Evolutionary conservation across 1,284 basidiomycete species (phyloP).

Genomic region (Malassezia caprae): DNA sequence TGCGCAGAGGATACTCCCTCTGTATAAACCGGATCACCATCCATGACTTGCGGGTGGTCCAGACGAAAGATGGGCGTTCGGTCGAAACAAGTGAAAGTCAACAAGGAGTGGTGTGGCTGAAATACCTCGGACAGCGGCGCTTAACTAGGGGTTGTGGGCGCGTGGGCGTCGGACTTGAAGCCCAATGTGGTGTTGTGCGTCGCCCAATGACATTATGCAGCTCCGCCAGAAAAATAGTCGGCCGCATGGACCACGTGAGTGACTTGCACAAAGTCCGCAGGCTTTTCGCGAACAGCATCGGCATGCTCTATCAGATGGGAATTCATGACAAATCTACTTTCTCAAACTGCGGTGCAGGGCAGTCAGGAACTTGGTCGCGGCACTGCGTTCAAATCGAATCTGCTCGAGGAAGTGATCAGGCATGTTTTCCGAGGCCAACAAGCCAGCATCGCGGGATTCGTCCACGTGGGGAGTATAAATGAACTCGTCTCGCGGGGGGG

Average conservation of each 20-base stretch:
- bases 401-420: conserved; percentile 21
- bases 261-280: too few relatives aligned
- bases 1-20: not conserved
- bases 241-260: too few relatives aligned
- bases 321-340: not conserved
- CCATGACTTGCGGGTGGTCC: not conserved
- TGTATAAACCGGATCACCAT: not conserved
- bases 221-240: too few relatives aligned
- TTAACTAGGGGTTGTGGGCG: too few relatives aligned
- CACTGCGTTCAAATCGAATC: conserved; percentile 23
- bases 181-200: too few relatives aligned
- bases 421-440: conserved; percentile 16
- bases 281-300: too few relatives aligned
- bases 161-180: too few relatives aligned
- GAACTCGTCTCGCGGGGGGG: conserved; percentile 27
- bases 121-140: too few relatives aligned
- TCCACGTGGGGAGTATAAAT: conserved; percentile 41
- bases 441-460: conserved; percentile 27
- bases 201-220: too few relatives aligned
- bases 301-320: too few relatives aligned
- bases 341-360: conserved; percentile 20
- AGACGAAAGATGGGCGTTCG: not conserved
- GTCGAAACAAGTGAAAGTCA: not conserved
- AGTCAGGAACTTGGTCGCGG: conserved; percentile 19
- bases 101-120: not conserved